Base-by-base conservation (phyloP, 305 asterid species). In the Plantago coronopus region DNA sequence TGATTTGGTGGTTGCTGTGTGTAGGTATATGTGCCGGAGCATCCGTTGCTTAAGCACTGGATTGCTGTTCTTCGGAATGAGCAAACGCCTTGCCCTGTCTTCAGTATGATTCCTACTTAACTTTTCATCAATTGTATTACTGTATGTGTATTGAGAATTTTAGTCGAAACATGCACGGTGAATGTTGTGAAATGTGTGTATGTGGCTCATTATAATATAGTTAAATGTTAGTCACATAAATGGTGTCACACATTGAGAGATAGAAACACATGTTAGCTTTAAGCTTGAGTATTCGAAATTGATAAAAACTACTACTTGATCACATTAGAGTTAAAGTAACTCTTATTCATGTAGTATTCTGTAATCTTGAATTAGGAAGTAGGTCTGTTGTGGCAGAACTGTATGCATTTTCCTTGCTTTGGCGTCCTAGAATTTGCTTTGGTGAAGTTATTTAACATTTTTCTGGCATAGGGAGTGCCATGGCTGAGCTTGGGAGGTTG, bases 401-500 rank as follows among this genome's bases (percentile, higher is more conserved):
- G 2, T 25, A 25, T 25, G 31, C 55, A 20, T 17, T 49, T n/a
- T 19, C 18, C 15, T 27, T 20, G 55, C 23, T 50, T 21, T 13
- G 55, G 16, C 20, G 17, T n/a, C n/a, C n/a, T 21, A 25, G 15
- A 29, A 11, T 18, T 11, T 20, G 3, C 15, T n/a, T 21, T 13
- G 23, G 25, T 10, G 34, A 53, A 23, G 17, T 2, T 53, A 25
- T 53, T 29, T 15, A 22, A 37, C 29, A 50, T 48, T 64, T 17
- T 68, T 12, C 65, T 48, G 22, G 54, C 57, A 13, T 58, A 94
- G 99, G 69, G 72, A 87, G 72, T 77, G 97, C 96, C 27, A 83
- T 94, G 95, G 97, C 97, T 50, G 97, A 94, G 86, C 88, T 89
- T 22, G 99, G 99, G 67, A 94, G 99, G 76, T 72, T 94, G 78